These are phyloP conservation scores for Fraxinus greggii DNA, from an alignment of 305 asterid genomes.

Conservation along the genomic window DNA sequence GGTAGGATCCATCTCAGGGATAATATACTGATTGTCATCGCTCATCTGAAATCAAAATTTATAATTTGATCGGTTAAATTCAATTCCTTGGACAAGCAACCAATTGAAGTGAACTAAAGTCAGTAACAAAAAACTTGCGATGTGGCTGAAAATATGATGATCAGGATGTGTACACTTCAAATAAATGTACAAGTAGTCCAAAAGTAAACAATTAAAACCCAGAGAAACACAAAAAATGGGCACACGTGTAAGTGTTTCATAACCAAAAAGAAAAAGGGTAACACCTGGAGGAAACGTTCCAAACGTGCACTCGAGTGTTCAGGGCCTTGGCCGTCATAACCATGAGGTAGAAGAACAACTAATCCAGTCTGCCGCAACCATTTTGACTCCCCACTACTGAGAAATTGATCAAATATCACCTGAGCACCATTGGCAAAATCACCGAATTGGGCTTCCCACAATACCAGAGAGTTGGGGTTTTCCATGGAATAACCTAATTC, in stretches of 20 bases:
- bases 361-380: slow-evolving; percentile 47
- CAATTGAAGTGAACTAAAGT: not conserved
- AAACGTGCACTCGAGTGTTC: slow-evolving; percentile 45
- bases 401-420: slow-evolving; percentile 43
- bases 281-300: slow-evolving; percentile 49
- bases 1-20: slow-evolving; percentile 95
- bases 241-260: not conserved
- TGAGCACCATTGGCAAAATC: slow-evolving; percentile 49
- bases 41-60: slow-evolving; percentile 63
- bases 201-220: not conserved
- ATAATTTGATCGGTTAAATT: not conserved
- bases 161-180: not conserved
- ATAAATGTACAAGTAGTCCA: not conserved
- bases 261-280: not conserved
- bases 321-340: slow-evolving; percentile 51
- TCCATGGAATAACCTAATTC: slow-evolving; percentile 44
- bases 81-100: not conserved
- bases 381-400: slow-evolving; percentile 45
- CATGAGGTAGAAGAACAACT: slow-evolving; percentile 40
- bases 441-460: slow-evolving; percentile 52
- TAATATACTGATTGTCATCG: slow-evolving; percentile 80
- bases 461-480: slow-evolving; percentile 37
- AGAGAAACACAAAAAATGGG: not conserved
- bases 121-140: not conserved
- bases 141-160: slow-evolving; percentile 5